phyloP scores from a whole-genome alignment of 345 rosid genomes.

The Hirschfeldia incana region DNA sequence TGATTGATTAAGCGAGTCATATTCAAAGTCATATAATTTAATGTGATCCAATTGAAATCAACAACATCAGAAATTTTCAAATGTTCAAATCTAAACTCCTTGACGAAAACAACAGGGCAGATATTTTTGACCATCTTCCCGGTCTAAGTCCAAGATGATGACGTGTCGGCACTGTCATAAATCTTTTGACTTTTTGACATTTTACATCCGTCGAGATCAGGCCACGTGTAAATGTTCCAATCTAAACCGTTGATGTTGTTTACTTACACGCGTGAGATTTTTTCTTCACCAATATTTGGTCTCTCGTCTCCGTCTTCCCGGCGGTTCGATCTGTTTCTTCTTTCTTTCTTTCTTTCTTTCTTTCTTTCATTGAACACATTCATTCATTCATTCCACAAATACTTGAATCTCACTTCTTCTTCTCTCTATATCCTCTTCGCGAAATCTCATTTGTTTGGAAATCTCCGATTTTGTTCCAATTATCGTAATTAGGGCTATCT shows the following conservation, averaged over 20 bases:
- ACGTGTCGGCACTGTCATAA: slow-evolving; percentile 15
- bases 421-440: not conserved
- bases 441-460: not conserved
- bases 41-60: not conserved
- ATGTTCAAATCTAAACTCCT: slow-evolving; percentile 5
- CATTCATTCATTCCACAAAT: not conserved
- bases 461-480: not conserved
- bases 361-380: slow-evolving; percentile 29
- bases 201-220: slow-evolving; percentile 12
- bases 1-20: not conserved
- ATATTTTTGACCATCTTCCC: slow-evolving; percentile 21
- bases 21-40: not conserved
- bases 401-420: slow-evolving; percentile 30
- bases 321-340: slow-evolving; percentile 35
- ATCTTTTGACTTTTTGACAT: slow-evolving; percentile 30
- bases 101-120: slow-evolving; percentile 7
- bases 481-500: slow-evolving; percentile 15
- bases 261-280: slow-evolving; percentile 29
- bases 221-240: slow-evolving; percentile 16
- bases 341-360: not conserved
- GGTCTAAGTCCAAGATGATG: slow-evolving; percentile 26
- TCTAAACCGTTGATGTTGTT: slow-evolving; percentile 18
- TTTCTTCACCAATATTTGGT: slow-evolving; percentile 5
- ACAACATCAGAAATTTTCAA: not conserved
- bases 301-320: slow-evolving; percentile 29